phyloP scores from a whole-genome alignment of 2,329 filamentous ascomycete genomes.

The Pseudogymnoascus sp. region DNA sequence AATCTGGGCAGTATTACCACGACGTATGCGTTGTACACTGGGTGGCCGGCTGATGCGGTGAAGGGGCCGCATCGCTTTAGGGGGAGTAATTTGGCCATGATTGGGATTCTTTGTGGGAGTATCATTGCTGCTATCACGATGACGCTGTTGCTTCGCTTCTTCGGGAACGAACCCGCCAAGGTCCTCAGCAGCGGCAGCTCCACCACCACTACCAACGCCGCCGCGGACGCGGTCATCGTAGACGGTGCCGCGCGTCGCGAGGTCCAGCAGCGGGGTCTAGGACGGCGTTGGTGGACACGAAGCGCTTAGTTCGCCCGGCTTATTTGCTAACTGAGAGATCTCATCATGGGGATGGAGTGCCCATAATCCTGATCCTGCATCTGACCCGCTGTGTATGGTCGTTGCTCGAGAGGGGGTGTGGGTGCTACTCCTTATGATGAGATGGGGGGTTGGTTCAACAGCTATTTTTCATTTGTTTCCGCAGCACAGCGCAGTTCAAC shows the following conservation, averaged over 20 bases:
- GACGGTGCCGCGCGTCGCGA: conserved; percentile 58
- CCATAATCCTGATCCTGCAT: background rate
- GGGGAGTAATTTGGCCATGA: conserved; percentile 81
- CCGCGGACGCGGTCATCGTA: conserved; percentile 37
- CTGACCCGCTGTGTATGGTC: background rate
- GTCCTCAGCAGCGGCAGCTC: conserved; percentile 35
- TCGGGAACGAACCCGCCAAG: conserved; percentile 49
- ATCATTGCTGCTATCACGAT: conserved; percentile 67
- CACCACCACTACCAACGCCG: conserved; percentile 31
- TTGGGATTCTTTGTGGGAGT: conserved; percentile 74
- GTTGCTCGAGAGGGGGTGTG: background rate
- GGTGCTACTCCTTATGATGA: conserved; percentile 24
- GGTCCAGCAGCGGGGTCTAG: conserved; percentile 51
- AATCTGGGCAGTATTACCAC: conserved; percentile 83
- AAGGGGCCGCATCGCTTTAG: conserved; percentile 66
- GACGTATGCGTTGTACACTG: conserved; percentile 82
- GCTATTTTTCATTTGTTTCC: conserved; percentile 13
- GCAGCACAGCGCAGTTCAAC: conserved; percentile 17
- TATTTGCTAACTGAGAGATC: conserved; percentile 25
- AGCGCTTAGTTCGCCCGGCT: conserved; percentile 23
- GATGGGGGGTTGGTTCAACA: background rate
- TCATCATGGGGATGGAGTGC: conserved; percentile 19
- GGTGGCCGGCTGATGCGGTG: conserved; percentile 72
- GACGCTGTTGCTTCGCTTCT: conserved; percentile 56
- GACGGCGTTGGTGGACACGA: conserved; percentile 32